These are phyloP conservation scores for Metschnikowia lochheadii DNA, from an alignment of 805 yeast species.

Conservation along the genomic window DNA sequence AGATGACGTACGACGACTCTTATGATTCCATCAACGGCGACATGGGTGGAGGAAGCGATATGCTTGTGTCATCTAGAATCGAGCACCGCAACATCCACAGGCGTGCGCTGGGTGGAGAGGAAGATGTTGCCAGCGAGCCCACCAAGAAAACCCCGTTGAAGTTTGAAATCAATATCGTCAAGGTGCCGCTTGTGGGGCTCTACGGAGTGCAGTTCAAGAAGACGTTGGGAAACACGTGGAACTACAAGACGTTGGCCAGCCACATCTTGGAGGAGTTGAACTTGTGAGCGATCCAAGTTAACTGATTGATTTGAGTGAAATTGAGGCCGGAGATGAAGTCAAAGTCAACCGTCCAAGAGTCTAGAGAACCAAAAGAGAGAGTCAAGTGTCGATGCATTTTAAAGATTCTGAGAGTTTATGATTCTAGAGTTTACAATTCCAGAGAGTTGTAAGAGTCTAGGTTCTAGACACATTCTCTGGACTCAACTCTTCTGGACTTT, in stretches of 20 bases:
- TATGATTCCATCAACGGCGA: constrained; percentile 52
- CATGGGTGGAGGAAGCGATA: constrained; percentile 51
- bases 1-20: constrained; percentile 51
- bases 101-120: constrained; percentile 27
- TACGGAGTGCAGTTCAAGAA: constrained; percentile 96
- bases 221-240: constrained; percentile 91
- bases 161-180: constrained; percentile 88
- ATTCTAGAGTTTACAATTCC: too few relatives aligned
- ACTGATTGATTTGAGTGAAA: too few relatives aligned
- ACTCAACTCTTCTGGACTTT: too few relatives aligned
- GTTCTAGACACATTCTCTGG: too few relatives aligned
- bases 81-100: constrained; percentile 46
- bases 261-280: constrained; percentile 72
- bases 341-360: too few relatives aligned
- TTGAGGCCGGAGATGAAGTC: too few relatives aligned
- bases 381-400: too few relatives aligned
- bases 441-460: too few relatives aligned
- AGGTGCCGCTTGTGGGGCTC: constrained; percentile 83
- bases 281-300: constrained; percentile 29
- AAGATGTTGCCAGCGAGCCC: constrained; percentile 7
- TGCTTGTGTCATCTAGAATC: constrained; percentile 56
- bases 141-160: constrained; percentile 54
- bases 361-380: too few relatives aligned
- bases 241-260: constrained; percentile 85
- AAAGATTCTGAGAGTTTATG: too few relatives aligned